These are phyloP conservation scores for Fusarium subtropicale DNA, from an alignment of 2,329 filamentous ascomycete genomes.

Conservation along the genomic window DNA sequence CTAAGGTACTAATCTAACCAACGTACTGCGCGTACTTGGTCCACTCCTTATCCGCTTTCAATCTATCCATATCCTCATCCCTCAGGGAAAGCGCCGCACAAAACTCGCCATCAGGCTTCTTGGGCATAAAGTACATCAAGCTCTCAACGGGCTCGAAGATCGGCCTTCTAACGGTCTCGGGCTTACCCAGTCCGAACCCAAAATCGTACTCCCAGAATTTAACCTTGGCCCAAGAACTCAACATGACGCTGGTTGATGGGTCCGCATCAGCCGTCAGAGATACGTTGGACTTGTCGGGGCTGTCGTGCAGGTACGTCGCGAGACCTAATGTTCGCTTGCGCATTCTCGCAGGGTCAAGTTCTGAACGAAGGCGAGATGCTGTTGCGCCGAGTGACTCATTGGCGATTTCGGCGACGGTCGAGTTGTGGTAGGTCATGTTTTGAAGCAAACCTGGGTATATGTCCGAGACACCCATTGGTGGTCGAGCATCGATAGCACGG, in stretches of 20 bases:
- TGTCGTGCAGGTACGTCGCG: slow-evolving; percentile 53
- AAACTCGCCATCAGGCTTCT: slow-evolving; percentile 56
- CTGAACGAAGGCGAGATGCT: slow-evolving; percentile 54
- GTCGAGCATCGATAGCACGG: slow-evolving; percentile 63
- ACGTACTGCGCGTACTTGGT: slow-evolving; percentile 26
- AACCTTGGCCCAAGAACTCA: slow-evolving; percentile 67
- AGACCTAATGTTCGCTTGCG: slow-evolving; percentile 54
- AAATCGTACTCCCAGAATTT: slow-evolving; percentile 61
- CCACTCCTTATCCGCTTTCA: slow-evolving; percentile 59
- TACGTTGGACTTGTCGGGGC: slow-evolving; percentile 52
- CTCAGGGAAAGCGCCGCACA: slow-evolving; percentile 58
- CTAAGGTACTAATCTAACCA: slow-evolving; percentile 18
- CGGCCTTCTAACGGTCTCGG: slow-evolving; percentile 61
- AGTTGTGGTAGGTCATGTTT: slow-evolving; percentile 58
- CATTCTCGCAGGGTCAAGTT: slow-evolving; percentile 53
- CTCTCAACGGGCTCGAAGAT: slow-evolving; percentile 59
- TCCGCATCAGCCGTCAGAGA: slow-evolving; percentile 53
- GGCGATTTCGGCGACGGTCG: slow-evolving; percentile 47
- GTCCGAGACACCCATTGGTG: slow-evolving; percentile 54
- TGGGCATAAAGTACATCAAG: slow-evolving; percentile 64
- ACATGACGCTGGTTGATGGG: slow-evolving; percentile 57
- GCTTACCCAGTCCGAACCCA: slow-evolving; percentile 57
- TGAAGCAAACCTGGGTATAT: slow-evolving; percentile 62
- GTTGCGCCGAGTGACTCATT: slow-evolving; percentile 50
- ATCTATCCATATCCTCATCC: slow-evolving; percentile 59